A percentile compares a stretch with the other conserved stretches of the same genome.
phyloP scores from a whole-genome alignment of 108 stramenopile species.

The Seminavis robusta region DNA sequence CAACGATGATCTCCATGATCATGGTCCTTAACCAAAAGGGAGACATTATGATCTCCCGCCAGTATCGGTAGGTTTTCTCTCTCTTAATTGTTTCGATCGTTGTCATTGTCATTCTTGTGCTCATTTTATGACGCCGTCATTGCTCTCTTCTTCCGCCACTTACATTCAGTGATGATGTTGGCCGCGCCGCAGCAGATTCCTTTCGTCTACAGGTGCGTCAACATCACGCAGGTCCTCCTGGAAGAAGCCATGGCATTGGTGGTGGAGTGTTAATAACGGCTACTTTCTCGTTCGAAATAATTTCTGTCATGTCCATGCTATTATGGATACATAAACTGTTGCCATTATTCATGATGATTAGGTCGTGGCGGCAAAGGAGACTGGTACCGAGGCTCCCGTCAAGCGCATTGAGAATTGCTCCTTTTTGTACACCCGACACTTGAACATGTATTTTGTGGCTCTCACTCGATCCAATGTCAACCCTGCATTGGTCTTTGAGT shows the following conservation, averaged over 20 bases:
- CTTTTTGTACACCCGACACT: slow-evolving; percentile 95
- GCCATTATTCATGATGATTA: too few species aligned
- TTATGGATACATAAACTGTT: neutral
- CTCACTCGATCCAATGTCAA: slow-evolving; percentile 96
- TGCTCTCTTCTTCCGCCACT: slow-evolving; percentile 4
- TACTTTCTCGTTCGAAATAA: neutral
- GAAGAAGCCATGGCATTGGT: neutral
- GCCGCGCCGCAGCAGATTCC: slow-evolving; percentile 79
- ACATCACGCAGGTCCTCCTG: neutral
- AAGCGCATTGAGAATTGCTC: slow-evolving; percentile 93
- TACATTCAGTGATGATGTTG: slow-evolving; percentile 74
- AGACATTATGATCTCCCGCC: slow-evolving; percentile 91
- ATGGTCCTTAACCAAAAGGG: slow-evolving; percentile 91
- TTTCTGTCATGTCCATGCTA: slow-evolving; percentile 1
- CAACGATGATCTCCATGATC: slow-evolving; percentile 89
- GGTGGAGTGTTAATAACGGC: neutral
- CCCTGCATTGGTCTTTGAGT: slow-evolving; percentile 97
- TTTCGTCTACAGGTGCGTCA: slow-evolving; percentile 83
- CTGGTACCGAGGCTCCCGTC: slow-evolving; percentile 92
- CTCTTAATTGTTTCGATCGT: neutral
- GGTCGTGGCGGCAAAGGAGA: slow-evolving; percentile 95
- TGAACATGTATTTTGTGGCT: slow-evolving; percentile 98
- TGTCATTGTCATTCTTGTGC: neutral
- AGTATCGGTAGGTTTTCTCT: slow-evolving; percentile 63
- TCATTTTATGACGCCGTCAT: neutral